Conservation (phyloP, 2,329 filamentous ascomycete genomes). For the Fusarium solani-melongenae region DNA sequence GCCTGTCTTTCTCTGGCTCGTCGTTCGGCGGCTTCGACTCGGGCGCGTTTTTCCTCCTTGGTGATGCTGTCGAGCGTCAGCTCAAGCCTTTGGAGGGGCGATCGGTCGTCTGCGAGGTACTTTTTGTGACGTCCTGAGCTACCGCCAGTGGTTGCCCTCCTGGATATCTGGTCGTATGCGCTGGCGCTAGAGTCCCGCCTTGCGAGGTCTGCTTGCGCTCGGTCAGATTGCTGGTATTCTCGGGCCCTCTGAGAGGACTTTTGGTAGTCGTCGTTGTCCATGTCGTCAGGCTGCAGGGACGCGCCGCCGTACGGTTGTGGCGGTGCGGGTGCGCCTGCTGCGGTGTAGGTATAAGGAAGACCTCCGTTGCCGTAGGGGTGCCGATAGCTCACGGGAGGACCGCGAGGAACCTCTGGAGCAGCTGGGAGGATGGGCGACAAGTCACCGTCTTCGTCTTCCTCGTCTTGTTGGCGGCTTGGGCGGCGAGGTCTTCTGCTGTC, state of each 20-base stretch:
- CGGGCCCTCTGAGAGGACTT: slow-evolving; percentile 32
- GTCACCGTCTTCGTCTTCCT: slow-evolving; percentile 52
- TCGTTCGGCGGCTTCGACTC: slow-evolving; percentile 84
- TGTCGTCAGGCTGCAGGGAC: slow-evolving; percentile 34
- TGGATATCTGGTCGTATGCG: slow-evolving; percentile 43
- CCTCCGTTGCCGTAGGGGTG: slow-evolving; percentile 54
- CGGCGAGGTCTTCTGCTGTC: slow-evolving; percentile 56
- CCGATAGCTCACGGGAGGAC: slow-evolving; percentile 68
- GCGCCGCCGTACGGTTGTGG: slow-evolving; percentile 20
- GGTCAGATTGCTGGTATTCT: slow-evolving; percentile 30
- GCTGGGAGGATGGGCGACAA: slow-evolving; percentile 56
- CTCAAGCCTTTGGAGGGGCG: slow-evolving; percentile 93
- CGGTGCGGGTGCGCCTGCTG: slow-evolving; percentile 13
- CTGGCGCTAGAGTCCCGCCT: slow-evolving; percentile 38
- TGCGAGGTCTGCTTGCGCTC: slow-evolving; percentile 33
- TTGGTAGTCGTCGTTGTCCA: slow-evolving; percentile 43
- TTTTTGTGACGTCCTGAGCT: slow-evolving; percentile 61
- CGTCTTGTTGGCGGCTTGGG: slow-evolving; percentile 48
- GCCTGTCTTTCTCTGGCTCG: slow-evolving; percentile 72
- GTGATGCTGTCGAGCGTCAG: slow-evolving; percentile 90
- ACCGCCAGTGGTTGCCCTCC: slow-evolving; percentile 53
- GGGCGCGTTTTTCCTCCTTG: slow-evolving; percentile 92
- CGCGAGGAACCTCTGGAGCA: slow-evolving; percentile 71
- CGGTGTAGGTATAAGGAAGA: slow-evolving; percentile 38
- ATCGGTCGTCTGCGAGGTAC: slow-evolving; percentile 81